phyloP scores from a whole-genome alignment of 2,329 filamentous ascomycete species.

The Epichloe sylvatica region DNA sequence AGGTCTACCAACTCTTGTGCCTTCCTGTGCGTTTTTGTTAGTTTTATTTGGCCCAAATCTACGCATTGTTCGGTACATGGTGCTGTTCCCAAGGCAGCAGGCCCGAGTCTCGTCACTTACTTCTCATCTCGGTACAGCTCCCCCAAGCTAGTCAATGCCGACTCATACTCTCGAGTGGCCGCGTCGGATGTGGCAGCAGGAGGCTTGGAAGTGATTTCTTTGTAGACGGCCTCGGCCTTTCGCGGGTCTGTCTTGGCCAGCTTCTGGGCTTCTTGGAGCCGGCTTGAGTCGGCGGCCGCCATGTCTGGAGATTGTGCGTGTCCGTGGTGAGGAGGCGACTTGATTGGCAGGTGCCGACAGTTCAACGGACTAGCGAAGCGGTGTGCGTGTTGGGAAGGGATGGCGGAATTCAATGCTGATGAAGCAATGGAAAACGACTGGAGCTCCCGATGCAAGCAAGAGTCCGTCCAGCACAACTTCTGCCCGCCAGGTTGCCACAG shows the following conservation, averaged over 20 bases:
- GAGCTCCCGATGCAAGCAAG: neutral
- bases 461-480: too few species aligned
- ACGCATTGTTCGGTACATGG: neutral
- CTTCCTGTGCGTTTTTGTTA: slow-evolving; percentile 37
- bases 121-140: slow-evolving; percentile 86
- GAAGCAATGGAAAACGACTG: neutral
- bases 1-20: slow-evolving; percentile 76
- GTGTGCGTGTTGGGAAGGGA: neutral
- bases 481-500: slow-evolving; percentile 10
- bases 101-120: slow-evolving; percentile 30
- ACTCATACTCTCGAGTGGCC: slow-evolving; percentile 82
- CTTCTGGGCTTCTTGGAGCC: slow-evolving; percentile 82
- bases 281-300: slow-evolving; percentile 44
- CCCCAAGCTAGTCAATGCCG: slow-evolving; percentile 73
- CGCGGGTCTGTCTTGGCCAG: slow-evolving; percentile 64
- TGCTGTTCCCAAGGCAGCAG: too few species aligned
- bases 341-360: neutral
- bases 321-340: neutral
- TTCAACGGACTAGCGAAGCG: neutral
- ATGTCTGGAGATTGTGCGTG: slow-evolving; percentile 21
- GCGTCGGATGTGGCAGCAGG: slow-evolving; percentile 72
- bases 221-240: slow-evolving; percentile 79
- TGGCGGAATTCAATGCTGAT: neutral
- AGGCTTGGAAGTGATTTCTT: slow-evolving; percentile 74
- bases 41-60: neutral